Base-by-base conservation (phyloP, 139 green algal species). In the Chlamydomonas asymmetrica region DNA sequence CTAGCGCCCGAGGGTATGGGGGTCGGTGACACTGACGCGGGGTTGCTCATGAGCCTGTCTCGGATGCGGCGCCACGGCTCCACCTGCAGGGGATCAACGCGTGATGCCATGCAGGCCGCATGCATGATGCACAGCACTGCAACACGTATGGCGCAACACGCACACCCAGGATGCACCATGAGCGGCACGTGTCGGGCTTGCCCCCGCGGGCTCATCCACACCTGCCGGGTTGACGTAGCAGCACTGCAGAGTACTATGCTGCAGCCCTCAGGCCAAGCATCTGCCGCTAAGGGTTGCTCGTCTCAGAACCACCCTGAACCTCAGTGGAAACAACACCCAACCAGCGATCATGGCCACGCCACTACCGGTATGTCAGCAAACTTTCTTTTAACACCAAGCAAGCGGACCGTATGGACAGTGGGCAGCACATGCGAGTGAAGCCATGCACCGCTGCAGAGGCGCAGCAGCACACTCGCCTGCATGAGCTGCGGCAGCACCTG, bases 401-500 rank as follows among this genome's bases (percentile, higher is more conserved):
- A 16, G 9, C 29, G 7, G 5, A 29, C 4, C 56, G 20, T 29
- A 63, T 37, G 27, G 5, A 22, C 27, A 5, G 22, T 25, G 50
- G 22, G 10, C 50, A 13, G 22, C 56, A 6, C 56, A 37, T 29
- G 27, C 5, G 38, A 4, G 20, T n/a, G n/a, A 3, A 6, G 27
- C 3, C 56, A 63, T n/a, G n/a, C n/a, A n/a, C n/a, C n/a, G n/a
- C n/a, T n/a, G n/a, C n/a, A n/a, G n/a, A n/a, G n/a, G n/a, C n/a
- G 31, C 5, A 38, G 9, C 35, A 27, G 5, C 32, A 4, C 31
- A 32, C 63, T 6, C 63, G 37, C 63, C 63, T 69, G 50, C 8
- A 39, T 69, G 63, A 69, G 63, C 63, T 69, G 63, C 25, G 63
- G 63, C 39, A 69, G 63, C 39, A 69, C 27, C 7, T 8, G 25